Conservation (phyloP, 129 eudicot species). For the Mikania micrantha region DNA sequence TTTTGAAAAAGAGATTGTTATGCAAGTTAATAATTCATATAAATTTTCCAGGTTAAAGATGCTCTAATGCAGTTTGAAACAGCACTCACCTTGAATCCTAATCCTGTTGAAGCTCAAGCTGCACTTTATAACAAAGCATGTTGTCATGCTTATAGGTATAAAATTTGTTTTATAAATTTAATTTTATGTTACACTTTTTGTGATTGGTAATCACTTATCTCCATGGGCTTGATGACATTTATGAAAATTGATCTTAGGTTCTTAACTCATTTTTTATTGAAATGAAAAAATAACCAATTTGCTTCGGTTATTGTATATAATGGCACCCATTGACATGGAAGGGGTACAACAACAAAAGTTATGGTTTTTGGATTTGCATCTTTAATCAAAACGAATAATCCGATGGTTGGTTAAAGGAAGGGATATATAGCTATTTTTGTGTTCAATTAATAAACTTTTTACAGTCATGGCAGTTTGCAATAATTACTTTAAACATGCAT, state of each 20-base stretch:
- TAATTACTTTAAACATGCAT: too few species aligned
- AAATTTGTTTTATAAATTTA: background rate
- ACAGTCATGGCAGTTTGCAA: too few species aligned
- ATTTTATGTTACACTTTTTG: background rate
- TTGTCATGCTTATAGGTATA: conserved; percentile 89
- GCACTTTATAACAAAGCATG: conserved; percentile 92
- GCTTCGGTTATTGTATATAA: background rate
- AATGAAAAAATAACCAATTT: too few species aligned
- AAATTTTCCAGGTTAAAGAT: conserved; percentile 65
- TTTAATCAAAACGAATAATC: too few species aligned
- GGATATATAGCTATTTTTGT: too few species aligned
- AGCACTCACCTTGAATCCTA: conserved; percentile 79
- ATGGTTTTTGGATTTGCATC: background rate
- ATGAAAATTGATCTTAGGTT: background rate
- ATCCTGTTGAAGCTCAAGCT: conserved; percentile 77
- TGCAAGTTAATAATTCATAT: background rate
- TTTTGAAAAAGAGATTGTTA: background rate
- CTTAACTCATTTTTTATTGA: background rate
- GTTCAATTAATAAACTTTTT: too few species aligned
- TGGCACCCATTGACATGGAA: background rate
- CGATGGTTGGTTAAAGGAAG: too few species aligned
- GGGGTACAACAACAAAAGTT: background rate
- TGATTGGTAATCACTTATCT: background rate
- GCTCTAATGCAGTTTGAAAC: conserved; percentile 80
- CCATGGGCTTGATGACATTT: background rate